phyloP scores from a whole-genome alignment of 345 rosid species.

The Euphorbia peplus region DNA sequence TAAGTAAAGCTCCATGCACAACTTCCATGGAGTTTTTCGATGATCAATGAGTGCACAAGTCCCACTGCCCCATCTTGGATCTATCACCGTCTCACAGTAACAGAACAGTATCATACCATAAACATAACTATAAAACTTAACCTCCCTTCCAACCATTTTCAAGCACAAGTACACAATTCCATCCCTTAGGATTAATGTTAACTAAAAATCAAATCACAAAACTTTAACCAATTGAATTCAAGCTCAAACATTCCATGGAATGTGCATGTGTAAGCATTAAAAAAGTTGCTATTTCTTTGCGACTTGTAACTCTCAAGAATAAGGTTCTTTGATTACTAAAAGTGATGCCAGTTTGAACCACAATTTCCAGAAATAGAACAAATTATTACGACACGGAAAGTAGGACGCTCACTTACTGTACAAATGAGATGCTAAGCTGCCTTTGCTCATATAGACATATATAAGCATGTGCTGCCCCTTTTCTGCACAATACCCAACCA shows the following conservation, averaged over 20 bases:
- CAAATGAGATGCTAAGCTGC: conserved; percentile 91
- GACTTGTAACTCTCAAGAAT: neutral
- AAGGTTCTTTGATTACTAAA: conserved; percentile 4
- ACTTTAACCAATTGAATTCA: no score
- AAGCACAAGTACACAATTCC: no score
- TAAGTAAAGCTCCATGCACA: no score
- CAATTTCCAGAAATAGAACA: conserved; percentile 2
- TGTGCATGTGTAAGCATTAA: neutral
- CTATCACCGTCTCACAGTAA: no score
- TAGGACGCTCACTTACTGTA: conserved; percentile 59
- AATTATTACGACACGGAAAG: conserved; percentile 16
- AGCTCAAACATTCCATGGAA: neutral
- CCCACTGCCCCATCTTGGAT: no score
- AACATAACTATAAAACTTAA: no score
- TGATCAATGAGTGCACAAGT: no score
- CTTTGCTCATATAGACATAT: conserved; percentile 96
- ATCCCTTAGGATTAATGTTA: no score
- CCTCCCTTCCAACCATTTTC: no score
- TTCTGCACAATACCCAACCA: conserved; percentile 96
- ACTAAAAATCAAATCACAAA: no score
- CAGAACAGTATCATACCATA: no score
- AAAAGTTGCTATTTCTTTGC: neutral
- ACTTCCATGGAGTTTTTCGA: no score
- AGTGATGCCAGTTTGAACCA: neutral
- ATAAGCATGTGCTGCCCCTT: conserved; percentile 92